Percentiles rank a stretch among this genome's conserved stretches.
These are phyloP conservation scores for Eimeria maxima DNA, from an alignment of 169 alveolate genomes.

Conservation along the genomic window DNA sequence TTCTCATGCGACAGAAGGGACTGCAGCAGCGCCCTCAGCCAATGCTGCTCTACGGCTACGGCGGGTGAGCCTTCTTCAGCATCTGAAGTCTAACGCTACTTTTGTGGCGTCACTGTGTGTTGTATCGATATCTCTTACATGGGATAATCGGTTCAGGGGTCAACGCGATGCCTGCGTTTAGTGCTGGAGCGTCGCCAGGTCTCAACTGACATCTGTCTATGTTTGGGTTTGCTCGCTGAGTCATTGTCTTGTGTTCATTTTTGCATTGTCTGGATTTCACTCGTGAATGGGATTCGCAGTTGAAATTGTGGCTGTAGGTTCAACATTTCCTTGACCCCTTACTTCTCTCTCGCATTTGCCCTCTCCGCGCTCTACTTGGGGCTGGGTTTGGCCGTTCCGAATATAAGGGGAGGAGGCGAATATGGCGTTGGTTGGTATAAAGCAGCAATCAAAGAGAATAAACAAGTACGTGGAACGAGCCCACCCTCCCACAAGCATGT, in stretches of 20 bases:
- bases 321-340: conserved; percentile 66
- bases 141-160: neutral
- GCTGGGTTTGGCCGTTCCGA: conserved; percentile 50
- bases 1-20: conserved; percentile 60
- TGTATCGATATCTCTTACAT: neutral
- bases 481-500: neutral
- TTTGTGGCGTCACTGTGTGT: neutral
- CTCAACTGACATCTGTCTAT: neutral
- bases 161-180: neutral
- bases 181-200: neutral
- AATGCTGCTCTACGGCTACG: conserved; percentile 78
- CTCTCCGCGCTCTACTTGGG: conserved; percentile 54
- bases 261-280: neutral
- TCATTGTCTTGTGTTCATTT: too few relatives aligned
- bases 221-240: neutral
- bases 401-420: conserved; percentile 80
- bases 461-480: conserved; percentile 42
- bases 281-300: neutral
- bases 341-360: conserved; percentile 29
- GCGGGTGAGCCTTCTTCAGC: conserved; percentile 49
- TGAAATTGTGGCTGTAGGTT: neutral
- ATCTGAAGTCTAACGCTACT: neutral
- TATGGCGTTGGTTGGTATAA: conserved; percentile 70
- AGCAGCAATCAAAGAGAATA: conserved; percentile 48
- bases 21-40: conserved; percentile 52